These are phyloP conservation scores for Globisporangium irregulare DNA, from an alignment of 352 stramenopile genomes.

Conservation along the genomic window DNA sequence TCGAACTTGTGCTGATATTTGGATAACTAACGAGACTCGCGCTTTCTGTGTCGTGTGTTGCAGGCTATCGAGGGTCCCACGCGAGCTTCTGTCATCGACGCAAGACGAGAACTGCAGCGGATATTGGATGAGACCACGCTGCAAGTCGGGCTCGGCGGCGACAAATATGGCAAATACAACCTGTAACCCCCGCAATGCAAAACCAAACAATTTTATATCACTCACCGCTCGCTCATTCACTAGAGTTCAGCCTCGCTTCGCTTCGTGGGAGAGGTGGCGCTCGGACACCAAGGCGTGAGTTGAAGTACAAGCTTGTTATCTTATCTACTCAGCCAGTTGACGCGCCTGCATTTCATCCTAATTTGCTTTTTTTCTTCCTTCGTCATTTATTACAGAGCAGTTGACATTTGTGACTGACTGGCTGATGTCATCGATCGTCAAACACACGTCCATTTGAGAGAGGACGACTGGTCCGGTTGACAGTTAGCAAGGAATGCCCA, in stretches of 20 bases:
- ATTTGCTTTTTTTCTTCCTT: constrained; percentile 5
- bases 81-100: constrained; percentile 68
- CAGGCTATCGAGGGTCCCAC: constrained; percentile 81
- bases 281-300: constrained; percentile 2
- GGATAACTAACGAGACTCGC: neutral
- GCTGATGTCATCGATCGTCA: neutral
- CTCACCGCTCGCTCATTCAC: neutral
- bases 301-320: constrained; percentile 7
- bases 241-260: neutral
- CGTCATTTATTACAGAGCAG: constrained; percentile 5
- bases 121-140: constrained; percentile 89
- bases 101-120: constrained; percentile 75
- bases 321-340: constrained; percentile 8
- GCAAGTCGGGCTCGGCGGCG: constrained; percentile 78
- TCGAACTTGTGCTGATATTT: neutral
- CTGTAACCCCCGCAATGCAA: constrained; percentile 43
- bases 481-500: constrained; percentile 22
- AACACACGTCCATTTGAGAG: neutral
- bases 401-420: neutral
- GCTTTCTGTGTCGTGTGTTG: neutral
- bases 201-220: constrained; percentile 11
- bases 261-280: neutral
- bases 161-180: constrained; percentile 90
- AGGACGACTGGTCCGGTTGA: neutral
- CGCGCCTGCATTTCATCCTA: constrained; percentile 2